Base-by-base conservation (phyloP, 2,329 filamentous ascomycete genomes). In the Metarhizium sp. region DNA sequence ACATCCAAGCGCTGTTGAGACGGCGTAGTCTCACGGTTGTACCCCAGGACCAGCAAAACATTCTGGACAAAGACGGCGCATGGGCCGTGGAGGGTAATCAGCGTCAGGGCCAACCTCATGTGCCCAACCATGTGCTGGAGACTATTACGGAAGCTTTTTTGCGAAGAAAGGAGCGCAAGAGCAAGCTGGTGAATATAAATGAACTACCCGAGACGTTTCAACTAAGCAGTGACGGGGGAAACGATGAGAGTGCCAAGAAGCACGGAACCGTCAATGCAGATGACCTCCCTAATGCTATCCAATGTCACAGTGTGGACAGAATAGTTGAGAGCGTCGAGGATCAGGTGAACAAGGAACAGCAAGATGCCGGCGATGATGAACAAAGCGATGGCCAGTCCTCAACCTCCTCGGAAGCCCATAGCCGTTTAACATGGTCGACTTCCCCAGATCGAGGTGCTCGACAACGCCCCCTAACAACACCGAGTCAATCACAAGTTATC, bases 61-160 rank as follows among this genome's bases (percentile, higher is more conserved):
- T 77, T 2, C 62, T 78, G 1, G 66, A 70, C 2, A 55, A 60
- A 0, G 51, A 63, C 3, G 63, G 68, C 52, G 66, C 74, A 2
- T 77, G 75, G 75, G 66, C 65, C 3, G 59, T 65, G 3, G 59
- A 64, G 42, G 51, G 64, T 6, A 64, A 60, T 14, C 57, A 56
- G 8, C 59, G 60, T 18, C 62, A 65, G 10, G 65, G 63, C 2
- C 36, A 62, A 3, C 58, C 60, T 46, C 69, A 72, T 49, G 59
- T 76, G 11, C 75, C 75, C 1, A 55, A 58, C 2, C 62, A 68
- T 43, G 67, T 75, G 10, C 53, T 75, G 18, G 58, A 73, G 42
- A 63, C 62, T 2, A 54, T 70, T 6, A 67, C 61, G 50, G 58
- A 62, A 50, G 59, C 62, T 2, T 63, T 67, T 51, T 29, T 45